Conservation (phyloP, 108 stramenopile species). For the Cyclotella sp. region DNA sequence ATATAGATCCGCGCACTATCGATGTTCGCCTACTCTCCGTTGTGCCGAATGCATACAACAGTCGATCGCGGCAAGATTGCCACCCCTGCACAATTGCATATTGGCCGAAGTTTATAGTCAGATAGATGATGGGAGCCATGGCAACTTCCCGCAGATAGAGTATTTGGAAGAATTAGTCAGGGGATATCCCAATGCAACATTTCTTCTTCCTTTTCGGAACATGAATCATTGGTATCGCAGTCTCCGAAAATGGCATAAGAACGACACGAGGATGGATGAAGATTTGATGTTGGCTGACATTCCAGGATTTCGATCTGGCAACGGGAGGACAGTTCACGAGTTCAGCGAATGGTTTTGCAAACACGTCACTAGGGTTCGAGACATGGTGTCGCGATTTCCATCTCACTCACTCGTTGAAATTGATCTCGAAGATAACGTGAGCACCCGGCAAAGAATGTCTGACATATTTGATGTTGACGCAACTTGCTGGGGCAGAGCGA, state of each 20-base stretch:
- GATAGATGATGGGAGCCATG: slow-evolving; percentile 13
- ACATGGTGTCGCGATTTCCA: slow-evolving; percentile 14
- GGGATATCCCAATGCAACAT: slow-evolving; percentile 5
- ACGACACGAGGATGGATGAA: slow-evolving; percentile 3
- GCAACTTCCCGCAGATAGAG: slow-evolving; percentile 10
- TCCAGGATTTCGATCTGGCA: slow-evolving; percentile 13
- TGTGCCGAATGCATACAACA: slow-evolving; percentile 6
- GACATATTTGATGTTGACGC: slow-evolving; percentile 25
- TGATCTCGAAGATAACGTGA: slow-evolving; percentile 18
- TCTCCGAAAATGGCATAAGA: neutral
- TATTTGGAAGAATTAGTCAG: slow-evolving; percentile 11
- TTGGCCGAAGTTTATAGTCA: slow-evolving; percentile 15
- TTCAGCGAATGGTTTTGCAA: slow-evolving; percentile 25
- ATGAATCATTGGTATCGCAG: slow-evolving; percentile 20
- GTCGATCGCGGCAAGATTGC: neutral
- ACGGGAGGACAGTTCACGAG: slow-evolving; percentile 15
- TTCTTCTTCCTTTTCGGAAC: slow-evolving; percentile 11
- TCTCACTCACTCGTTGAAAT: slow-evolving; percentile 18
- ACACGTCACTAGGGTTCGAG: slow-evolving; percentile 18
- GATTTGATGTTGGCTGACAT: slow-evolving; percentile 11
- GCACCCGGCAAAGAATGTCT: neutral
- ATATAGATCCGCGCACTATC: slow-evolving; percentile 12
- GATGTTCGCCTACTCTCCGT: neutral
- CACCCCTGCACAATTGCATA: slow-evolving; percentile 2
- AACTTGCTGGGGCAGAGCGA: slow-evolving; percentile 29